These are phyloP conservation scores for Ceraceosorus guamensis DNA, from an alignment of 1,284 basidiomycete genomes.

Conservation along the genomic window DNA sequence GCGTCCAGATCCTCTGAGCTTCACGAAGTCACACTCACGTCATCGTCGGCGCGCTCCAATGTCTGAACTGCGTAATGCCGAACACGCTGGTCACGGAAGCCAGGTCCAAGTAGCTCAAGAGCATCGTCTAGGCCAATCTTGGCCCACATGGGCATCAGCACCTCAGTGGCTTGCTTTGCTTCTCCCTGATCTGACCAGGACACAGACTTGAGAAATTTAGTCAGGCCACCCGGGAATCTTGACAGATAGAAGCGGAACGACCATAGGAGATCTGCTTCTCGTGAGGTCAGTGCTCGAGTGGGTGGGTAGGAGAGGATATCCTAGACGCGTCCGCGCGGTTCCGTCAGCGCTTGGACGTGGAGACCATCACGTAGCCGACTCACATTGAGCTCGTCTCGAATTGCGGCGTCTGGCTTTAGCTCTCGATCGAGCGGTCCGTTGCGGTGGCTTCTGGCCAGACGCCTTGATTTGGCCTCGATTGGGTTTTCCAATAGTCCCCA, in stretches of 20 bases:
- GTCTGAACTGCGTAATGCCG: constrained; percentile 88
- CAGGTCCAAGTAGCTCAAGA: constrained; percentile 81
- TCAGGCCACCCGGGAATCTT: constrained; percentile 76
- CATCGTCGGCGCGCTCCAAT: constrained; percentile 83
- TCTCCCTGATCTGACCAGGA: constrained; percentile 94
- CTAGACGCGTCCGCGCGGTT: background rate
- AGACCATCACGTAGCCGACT: background rate
- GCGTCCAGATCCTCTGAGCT: background rate
- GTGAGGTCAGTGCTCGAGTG: constrained; percentile 73
- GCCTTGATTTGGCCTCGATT: constrained; percentile 91
- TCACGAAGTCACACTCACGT: constrained; percentile 56
- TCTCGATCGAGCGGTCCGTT: constrained; percentile 91
- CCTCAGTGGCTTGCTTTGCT: constrained; percentile 94
- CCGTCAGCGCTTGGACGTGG: background rate
- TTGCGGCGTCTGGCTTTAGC: constrained; percentile 86
- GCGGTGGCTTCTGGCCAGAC: constrained; percentile 86
- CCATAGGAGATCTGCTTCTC: constrained; percentile 96
- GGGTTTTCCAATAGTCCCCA: constrained; percentile 67
- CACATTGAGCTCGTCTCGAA: constrained; percentile 85
- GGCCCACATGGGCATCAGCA: constrained; percentile 89
- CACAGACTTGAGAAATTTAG: constrained; percentile 96
- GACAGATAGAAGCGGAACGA: constrained; percentile 96
- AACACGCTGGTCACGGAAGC: constrained; percentile 84
- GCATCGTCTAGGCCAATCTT: constrained; percentile 96
- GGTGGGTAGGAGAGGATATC: constrained; percentile 80